These are phyloP conservation scores for Aspergillus quadrilineatus DNA, from an alignment of 2,329 filamentous ascomycete genomes.

Conservation along the genomic window DNA sequence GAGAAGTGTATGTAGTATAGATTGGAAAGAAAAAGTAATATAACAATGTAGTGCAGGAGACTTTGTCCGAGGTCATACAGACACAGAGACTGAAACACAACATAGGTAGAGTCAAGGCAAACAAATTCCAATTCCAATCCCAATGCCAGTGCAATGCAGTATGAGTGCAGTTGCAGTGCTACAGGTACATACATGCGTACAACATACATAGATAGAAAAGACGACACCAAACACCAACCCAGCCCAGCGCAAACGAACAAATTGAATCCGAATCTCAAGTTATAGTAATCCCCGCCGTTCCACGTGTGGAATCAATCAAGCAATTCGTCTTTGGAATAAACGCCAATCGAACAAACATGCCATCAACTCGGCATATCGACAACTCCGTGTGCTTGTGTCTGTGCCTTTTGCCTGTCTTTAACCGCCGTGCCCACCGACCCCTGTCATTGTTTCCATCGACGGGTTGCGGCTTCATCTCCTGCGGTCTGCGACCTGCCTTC, in stretches of 20 bases:
- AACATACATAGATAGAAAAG: neutral
- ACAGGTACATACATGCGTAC: slow-evolving; percentile 1
- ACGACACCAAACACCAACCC: slow-evolving; percentile 6
- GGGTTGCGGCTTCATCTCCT: neutral
- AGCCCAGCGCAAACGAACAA: neutral
- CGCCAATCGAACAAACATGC: slow-evolving; percentile 10
- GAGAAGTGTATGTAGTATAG: neutral
- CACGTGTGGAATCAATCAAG: slow-evolving; percentile 17
- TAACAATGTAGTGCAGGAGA: slow-evolving; percentile 3
- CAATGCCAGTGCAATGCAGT: too few relatives aligned
- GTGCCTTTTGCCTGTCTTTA: neutral
- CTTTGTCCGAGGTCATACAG: neutral
- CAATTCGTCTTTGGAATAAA: slow-evolving; percentile 5
- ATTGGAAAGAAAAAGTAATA: neutral
- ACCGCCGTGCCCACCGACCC: neutral
- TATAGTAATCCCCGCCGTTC: slow-evolving; percentile 8
- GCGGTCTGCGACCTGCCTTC: neutral
- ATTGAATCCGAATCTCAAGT: neutral
- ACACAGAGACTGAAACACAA: neutral
- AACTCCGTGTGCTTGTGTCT: neutral
- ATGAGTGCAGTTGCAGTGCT: neutral
- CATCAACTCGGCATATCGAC: neutral
- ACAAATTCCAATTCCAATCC: neutral
- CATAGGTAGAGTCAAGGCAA: neutral
- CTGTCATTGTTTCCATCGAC: neutral